Evolutionary conservation across 1,139 yeast species (phyloP).

Genomic region (Suhomyces kunorum): DNA sequence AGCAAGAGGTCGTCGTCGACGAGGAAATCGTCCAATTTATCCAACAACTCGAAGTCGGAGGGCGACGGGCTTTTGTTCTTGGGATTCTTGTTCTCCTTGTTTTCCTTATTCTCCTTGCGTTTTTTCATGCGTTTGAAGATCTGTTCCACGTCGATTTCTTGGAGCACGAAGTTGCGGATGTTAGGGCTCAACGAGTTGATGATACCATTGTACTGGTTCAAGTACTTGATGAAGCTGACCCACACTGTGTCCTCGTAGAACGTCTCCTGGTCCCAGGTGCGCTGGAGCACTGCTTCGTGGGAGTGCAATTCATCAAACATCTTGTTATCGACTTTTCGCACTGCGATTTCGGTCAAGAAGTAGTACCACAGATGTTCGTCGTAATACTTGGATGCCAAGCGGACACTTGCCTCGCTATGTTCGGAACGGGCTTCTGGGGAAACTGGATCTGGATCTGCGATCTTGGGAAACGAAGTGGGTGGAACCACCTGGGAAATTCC

Average conservation of each 20-base stretch:
- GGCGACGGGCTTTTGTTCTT: slow-evolving; percentile 10
- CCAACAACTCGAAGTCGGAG: slow-evolving; percentile 19
- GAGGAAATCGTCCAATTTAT: slow-evolving; percentile 35
- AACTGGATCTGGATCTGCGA: slow-evolving; percentile 31
- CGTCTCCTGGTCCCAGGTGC: slow-evolving; percentile 31
- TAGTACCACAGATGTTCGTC: slow-evolving; percentile 50
- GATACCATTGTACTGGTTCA: slow-evolving; percentile 44
- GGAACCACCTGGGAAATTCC: slow-evolving; percentile 45
- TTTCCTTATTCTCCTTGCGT: slow-evolving; percentile 25
- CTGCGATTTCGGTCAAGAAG: slow-evolving; percentile 51
- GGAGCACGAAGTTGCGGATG: slow-evolving; percentile 37
- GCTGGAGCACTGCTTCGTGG: slow-evolving; percentile 16
- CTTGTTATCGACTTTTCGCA: slow-evolving; percentile 48
- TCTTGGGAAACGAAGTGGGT: slow-evolving; percentile 44
- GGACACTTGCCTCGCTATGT: slow-evolving; percentile 32
- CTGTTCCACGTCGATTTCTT: slow-evolving; percentile 37
- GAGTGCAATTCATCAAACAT: slow-evolving; percentile 43
- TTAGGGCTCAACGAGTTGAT: slow-evolving; percentile 39
- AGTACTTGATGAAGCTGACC: slow-evolving; percentile 36
- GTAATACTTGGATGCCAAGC: slow-evolving; percentile 34
- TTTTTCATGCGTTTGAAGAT: slow-evolving; percentile 34
- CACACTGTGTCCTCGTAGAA: slow-evolving; percentile 30
- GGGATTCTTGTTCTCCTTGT: no score
- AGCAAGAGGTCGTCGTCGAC: slow-evolving; percentile 38
- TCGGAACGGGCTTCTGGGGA: slow-evolving; percentile 18